Conservation (phyloP, 306 rosid genomes). For the Bauhinia variegata region DNA sequence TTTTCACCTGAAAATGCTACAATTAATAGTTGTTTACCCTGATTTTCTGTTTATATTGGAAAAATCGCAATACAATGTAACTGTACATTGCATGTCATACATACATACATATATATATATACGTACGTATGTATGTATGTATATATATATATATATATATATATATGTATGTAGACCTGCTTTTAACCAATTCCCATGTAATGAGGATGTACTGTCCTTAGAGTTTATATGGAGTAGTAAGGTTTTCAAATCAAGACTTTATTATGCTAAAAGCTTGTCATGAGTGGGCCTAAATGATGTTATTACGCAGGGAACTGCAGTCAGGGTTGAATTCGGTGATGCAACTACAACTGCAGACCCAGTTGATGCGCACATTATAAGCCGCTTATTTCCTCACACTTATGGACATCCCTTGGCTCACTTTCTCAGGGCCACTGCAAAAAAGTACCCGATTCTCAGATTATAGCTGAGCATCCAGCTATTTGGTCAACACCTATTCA, state of each 20-base stretch:
- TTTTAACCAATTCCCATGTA: not conserved
- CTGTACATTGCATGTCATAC: too few species aligned
- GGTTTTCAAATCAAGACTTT: not conserved
- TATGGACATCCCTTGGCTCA: slow-evolving; percentile 95
- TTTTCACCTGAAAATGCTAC: too few species aligned
- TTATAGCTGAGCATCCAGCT: too few species aligned
- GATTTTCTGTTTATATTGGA: too few species aligned
- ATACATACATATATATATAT: too few species aligned
- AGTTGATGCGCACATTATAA: slow-evolving; percentile 60
- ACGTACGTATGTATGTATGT: too few species aligned
- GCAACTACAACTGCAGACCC: too few species aligned
- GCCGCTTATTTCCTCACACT: slow-evolving; percentile 72
- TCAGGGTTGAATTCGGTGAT: slow-evolving; percentile 96
- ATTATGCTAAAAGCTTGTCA: slow-evolving; percentile 7
- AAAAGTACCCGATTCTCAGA: too few species aligned
- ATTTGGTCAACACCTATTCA: slow-evolving; percentile 47
- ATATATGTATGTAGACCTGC: not conserved
- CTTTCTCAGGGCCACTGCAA: too few species aligned
- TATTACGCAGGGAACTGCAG: slow-evolving; percentile 76
- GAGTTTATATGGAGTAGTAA: not conserved
- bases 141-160: too few species aligned
- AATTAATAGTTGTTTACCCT: too few species aligned
- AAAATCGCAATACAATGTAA: too few species aligned
- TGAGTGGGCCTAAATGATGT: slow-evolving; percentile 25
- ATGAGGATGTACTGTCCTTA: not conserved